Base-by-base conservation (phyloP, 2,329 filamentous ascomycete species). In the Fusarium tupiense region DNA sequence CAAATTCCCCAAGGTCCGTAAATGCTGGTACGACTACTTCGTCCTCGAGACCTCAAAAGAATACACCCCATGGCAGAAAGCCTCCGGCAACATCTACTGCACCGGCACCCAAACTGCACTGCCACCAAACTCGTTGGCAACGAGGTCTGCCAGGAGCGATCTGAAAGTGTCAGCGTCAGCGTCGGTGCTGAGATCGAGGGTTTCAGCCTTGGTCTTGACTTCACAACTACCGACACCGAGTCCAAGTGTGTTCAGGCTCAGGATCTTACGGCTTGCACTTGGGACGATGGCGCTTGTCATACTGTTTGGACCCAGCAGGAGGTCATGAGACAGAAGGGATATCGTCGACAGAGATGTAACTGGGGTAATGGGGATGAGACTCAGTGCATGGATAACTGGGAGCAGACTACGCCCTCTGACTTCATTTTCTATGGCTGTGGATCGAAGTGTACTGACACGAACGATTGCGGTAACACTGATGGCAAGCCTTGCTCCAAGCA, bases 281-380 rank as follows among this genome's bases (percentile, higher is more conserved):
- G 62, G 64, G 46, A 67, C 4, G 64, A 67, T 4, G 22, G 24
- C 4, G 62, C 24, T 52, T 67, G 64, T 16, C 64, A 67, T n/a
- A 67, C 64, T 22, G 64, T 67, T n/a, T 67, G 64, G 64, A 67
- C 64, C 13, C 62, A 67, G 26, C 63, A 67, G 53, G 44, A 52
- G 46, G 35, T 67, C 13, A 7, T 67, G 12, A 46, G 17, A 6
- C 63, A 67, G 17, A 67, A 61, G 1, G 63, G 65, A 6, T 67
- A 67, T 20, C 52, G 63, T 20, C 40, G 46, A 2, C 63, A 67
- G 10, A 41, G 62, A 1, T 67, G 64, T 17, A 44, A 67, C 16
- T 61, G 52, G 64, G 62, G 62, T 3, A 40, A 67, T 1, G 64
- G 64, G 0, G 64, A 67, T 22, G 44, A 67, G 31, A 67, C 64